Conservation (phyloP, 2,329 filamentous ascomycete species). For the Lachnellula cervina region DNA sequence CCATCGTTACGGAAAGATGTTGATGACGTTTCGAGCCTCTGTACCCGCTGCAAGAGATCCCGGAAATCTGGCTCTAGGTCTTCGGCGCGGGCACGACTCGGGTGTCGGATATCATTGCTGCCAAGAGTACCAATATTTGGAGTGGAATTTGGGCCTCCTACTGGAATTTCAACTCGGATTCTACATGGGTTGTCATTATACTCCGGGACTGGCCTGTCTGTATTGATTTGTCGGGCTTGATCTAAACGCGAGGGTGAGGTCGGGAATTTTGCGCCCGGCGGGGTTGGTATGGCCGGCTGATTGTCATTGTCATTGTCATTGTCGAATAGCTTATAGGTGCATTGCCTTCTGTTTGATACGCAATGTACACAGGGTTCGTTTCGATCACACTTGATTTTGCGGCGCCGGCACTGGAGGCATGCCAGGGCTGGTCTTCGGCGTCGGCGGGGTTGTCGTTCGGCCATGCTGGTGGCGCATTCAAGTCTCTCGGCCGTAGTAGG, state of each 20-base stretch:
- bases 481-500: too few relatives aligned
- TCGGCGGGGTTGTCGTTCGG: conserved; percentile 6
- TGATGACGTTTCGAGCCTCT: not conserved
- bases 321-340: conserved; percentile 9
- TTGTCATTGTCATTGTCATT: not conserved
- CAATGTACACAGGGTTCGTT: conserved; percentile 36
- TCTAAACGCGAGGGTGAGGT: not conserved
- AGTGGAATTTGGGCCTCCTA: not conserved
- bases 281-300: not conserved
- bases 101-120: not conserved
- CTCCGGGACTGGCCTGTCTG: not conserved
- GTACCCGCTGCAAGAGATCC: not conserved
- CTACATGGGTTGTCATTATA: too few relatives aligned
- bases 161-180: too few relatives aligned
- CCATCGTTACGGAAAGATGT: not conserved
- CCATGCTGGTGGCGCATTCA: not conserved
- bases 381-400: conserved; percentile 40
- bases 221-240: not conserved
- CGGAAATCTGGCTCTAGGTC: not conserved
- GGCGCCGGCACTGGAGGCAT: conserved; percentile 37
- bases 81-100: not conserved
- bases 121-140: not conserved
- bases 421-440: conserved; percentile 29
- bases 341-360: conserved; percentile 27
- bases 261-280: too few relatives aligned